phyloP scores from a whole-genome alignment of 176 grass and related monocot genomes.

The Musa acuminata region DNA sequence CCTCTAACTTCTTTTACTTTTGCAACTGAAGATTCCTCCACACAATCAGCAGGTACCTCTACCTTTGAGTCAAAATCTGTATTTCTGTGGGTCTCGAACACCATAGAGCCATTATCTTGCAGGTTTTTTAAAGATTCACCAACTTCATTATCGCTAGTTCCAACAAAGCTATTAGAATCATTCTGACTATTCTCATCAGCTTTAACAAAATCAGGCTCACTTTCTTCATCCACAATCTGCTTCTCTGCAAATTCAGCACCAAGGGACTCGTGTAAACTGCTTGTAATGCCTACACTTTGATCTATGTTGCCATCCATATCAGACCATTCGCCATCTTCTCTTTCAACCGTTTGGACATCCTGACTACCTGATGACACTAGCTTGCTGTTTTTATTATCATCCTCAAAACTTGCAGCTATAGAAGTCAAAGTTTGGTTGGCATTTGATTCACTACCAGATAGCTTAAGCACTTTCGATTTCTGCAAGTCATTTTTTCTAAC shows the following conservation, averaged over 20 bases:
- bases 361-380: slow-evolving; percentile 24
- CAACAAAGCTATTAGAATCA: slow-evolving; percentile 21
- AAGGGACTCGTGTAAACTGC: slow-evolving; percentile 42
- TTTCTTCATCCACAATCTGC: slow-evolving; percentile 44
- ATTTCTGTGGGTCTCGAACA: slow-evolving; percentile 21
- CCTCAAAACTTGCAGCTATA: slow-evolving; percentile 14
- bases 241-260: slow-evolving; percentile 26
- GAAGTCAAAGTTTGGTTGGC: slow-evolving; percentile 29
- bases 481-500: slow-evolving; percentile 51
- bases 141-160: slow-evolving; percentile 43
- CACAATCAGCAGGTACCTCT: slow-evolving; percentile 33
- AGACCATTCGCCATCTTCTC: slow-evolving; percentile 99
- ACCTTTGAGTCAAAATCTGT: slow-evolving; percentile 37
- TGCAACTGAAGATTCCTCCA: slow-evolving; percentile 20
- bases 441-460: slow-evolving; percentile 23
- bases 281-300: slow-evolving; percentile 29
- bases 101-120: slow-evolving; percentile 18
- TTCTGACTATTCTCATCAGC: slow-evolving; percentile 25
- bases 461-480: slow-evolving; percentile 13
- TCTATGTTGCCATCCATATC: slow-evolving; percentile 67
- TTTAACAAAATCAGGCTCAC: slow-evolving; percentile 30
- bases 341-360: slow-evolving; percentile 45
- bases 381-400: slow-evolving; percentile 19
- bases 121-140: slow-evolving; percentile 39
- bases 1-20: slow-evolving; percentile 75